Evolutionary conservation across 164 flowering plant species (phyloP), one percentile per base, ranked within the genome.

Genomic region (Vitis riparia): DNA sequence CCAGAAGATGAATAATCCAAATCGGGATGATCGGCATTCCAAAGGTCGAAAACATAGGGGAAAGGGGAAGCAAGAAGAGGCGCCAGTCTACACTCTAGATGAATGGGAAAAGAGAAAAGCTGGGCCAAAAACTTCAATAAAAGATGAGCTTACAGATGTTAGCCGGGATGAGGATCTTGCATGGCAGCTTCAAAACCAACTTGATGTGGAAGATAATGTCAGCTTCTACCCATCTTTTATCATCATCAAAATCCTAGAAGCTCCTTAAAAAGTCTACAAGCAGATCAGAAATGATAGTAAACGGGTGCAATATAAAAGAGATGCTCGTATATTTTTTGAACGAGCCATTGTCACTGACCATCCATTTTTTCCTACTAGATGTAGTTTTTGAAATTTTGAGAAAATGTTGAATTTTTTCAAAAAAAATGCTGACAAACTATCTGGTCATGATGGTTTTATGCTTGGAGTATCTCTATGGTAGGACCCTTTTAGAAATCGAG

Each of bases 101-200:
- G 99, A 95, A 75, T 95, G 94, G 92, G 92, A 92, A 82, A 86
- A 79, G 77, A 85, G 83, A 68, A 90, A 84, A 75, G 78, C 83
- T 1, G 83, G 68, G 7, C 72, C 29, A 37, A 76, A 74, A 27
- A 78, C 80, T 62, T 48, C 44, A 11, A 29, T 32, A 9, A 66
- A 53, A 64, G 72, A 65, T 51, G 71, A 67, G 30, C 50, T 66
- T 74, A 75, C 75, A 55, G 75, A 81, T 73, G 72, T 78, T n/a
- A 84, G 80, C 67, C 78, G 48, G 58, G 99, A 94, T 79, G 99
- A 92, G 78, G 89, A 85, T 66, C 86, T 94, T 71, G 97, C 99
- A 61, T 37, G 95, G 85, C 92, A 89, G 86, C 92, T 93, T 56
- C 98, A 95, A 68, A 79, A 82, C 66, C 93, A 95, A 73, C 84